Percentiles rank a stretch among this genome's conserved stretches.
phyloP scores from a whole-genome alignment of 495 filamentous ascomycete genomes.

The Pyrenopolyporus hunteri region DNA sequence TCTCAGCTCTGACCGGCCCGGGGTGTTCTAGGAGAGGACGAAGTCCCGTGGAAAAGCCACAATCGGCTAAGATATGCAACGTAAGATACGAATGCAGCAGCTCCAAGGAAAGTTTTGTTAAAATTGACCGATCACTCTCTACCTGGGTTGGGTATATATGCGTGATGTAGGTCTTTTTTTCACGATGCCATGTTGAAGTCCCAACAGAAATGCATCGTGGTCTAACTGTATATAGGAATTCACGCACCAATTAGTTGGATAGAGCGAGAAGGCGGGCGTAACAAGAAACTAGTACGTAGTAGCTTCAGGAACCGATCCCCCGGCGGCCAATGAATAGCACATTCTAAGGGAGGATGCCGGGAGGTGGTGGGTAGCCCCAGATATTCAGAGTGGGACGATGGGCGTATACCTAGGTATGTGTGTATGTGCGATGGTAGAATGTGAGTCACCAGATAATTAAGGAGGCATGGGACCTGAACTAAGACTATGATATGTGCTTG shows the following conservation, averaged over 20 bases:
- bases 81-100: no score
- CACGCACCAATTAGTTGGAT: conserved; percentile 18
- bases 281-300: conserved; percentile 24
- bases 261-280: not conserved
- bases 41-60: no score
- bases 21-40: no score
- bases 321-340: conserved; percentile 1
- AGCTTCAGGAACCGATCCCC: conserved; percentile 31
- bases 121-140: not conserved
- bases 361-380: conserved; percentile 19
- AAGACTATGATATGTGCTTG: not conserved
- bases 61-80: no score
- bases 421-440: conserved; percentile 8
- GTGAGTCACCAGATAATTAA: conserved; percentile 43
- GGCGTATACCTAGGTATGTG: no score
- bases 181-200: conserved; percentile 8
- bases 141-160: no score
- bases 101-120: conserved; percentile 10
- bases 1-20: conserved; percentile 7
- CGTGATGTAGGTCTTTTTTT: conserved; percentile 3
- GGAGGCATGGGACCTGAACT: conserved; percentile 34
- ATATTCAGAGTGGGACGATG: conserved; percentile 8
- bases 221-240: no score
- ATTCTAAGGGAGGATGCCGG: not conserved
- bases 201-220: no score